These are phyloP conservation scores for Mucor racemosus DNA, from an alignment of 371 early-diverging fungal species.

Conservation along the genomic window DNA sequence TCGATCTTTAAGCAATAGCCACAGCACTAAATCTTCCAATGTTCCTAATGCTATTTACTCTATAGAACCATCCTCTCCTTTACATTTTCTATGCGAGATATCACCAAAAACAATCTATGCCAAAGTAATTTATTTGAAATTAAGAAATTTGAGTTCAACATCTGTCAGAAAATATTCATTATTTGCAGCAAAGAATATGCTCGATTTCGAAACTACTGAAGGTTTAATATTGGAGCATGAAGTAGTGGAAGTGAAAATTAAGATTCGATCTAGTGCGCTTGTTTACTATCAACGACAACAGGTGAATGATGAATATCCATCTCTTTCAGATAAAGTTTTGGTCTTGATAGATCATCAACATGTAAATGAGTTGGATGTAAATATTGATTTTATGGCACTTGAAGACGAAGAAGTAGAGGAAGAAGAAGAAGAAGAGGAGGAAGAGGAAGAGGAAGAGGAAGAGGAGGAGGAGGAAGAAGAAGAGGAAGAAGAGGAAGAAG, in stretches of 20 bases:
- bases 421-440: not conserved
- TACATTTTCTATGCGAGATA: slow-evolving; percentile 20
- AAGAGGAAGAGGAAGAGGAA: not conserved
- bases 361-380: slow-evolving; percentile 4
- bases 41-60: not conserved
- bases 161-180: slow-evolving; percentile 4
- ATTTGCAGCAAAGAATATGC: slow-evolving; percentile 12
- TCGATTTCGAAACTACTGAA: slow-evolving; percentile 19
- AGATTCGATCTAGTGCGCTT: slow-evolving; percentile 5
- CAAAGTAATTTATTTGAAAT: slow-evolving; percentile 16
- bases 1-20: not conserved
- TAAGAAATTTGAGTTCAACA: slow-evolving; percentile 11
- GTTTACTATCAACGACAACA: slow-evolving; percentile 13
- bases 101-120: slow-evolving; percentile 16
- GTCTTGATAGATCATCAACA: slow-evolving; percentile 18
- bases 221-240: slow-evolving; percentile 18
- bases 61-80: slow-evolving; percentile 13
- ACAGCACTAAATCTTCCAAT: not conserved
- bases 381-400: slow-evolving; percentile 7
- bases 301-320: not conserved
- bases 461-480: not conserved
- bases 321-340: slow-evolving; percentile 16
- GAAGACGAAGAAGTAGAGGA: slow-evolving; percentile 4
- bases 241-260: slow-evolving; percentile 12
- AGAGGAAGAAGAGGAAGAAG: not conserved